phyloP scores from a whole-genome alignment of 495 filamentous ascomycete species.

The Hypoxylon perforatum region DNA sequence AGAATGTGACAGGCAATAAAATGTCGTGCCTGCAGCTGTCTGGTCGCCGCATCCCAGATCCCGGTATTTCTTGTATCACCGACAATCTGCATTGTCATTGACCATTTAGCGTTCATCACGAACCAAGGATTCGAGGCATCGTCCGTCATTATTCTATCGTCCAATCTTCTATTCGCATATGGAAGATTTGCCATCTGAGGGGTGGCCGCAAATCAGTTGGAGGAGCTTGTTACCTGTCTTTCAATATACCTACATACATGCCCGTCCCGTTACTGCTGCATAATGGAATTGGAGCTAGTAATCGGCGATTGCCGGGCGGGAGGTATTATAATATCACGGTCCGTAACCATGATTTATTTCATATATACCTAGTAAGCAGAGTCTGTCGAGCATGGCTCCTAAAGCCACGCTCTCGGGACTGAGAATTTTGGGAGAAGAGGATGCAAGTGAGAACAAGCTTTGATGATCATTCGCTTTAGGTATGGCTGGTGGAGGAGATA shows the following conservation, averaged over 20 bases:
- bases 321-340: constrained; percentile 9
- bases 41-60: not conserved
- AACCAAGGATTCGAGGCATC: not conserved
- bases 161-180: not conserved
- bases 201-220: constrained; percentile 19
- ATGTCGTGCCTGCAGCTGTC: not conserved
- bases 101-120: constrained; percentile 1
- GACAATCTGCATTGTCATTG: not conserved
- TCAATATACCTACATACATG: constrained; percentile 9
- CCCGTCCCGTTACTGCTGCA: constrained; percentile 22
- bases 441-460: constrained; percentile 36
- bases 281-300: constrained; percentile 30
- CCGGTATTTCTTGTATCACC: constrained; percentile 25
- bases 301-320: constrained; percentile 30
- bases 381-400: constrained; percentile 11
- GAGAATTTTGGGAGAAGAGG: constrained; percentile 14
- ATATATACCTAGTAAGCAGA: constrained; percentile 30
- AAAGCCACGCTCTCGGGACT: constrained; percentile 27
- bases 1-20: constrained; percentile 1
- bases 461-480: constrained; percentile 21
- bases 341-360: constrained; percentile 11
- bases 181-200: not conserved
- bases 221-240: constrained; percentile 4
- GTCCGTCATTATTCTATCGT: not conserved
- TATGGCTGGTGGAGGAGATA: constrained; percentile 22